Conservation (phyloP, 164 flowering plant genomes). For the Taxillus chinensis region DNA sequence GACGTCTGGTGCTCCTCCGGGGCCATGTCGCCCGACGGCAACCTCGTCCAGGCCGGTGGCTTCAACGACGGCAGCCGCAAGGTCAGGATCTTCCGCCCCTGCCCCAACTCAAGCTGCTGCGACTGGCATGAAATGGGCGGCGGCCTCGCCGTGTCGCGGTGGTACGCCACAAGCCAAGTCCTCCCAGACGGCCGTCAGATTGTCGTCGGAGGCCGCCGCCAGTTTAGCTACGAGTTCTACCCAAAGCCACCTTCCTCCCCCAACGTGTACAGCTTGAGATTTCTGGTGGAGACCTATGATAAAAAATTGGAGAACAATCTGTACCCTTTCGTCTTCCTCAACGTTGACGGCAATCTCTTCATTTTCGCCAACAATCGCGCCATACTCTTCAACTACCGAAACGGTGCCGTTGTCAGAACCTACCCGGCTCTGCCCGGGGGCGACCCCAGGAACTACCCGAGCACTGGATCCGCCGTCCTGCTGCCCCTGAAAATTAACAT, state of each 20-base stretch:
- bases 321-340: slow-evolving; percentile 50
- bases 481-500: slow-evolving; percentile 35
- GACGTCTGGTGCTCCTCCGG: slow-evolving; percentile 86
- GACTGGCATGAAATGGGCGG: background rate
- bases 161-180: background rate
- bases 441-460: slow-evolving; percentile 52
- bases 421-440: slow-evolving; percentile 52
- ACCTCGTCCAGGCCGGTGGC: slow-evolving; percentile 69
- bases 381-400: slow-evolving; percentile 32
- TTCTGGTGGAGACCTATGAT: slow-evolving; percentile 44
- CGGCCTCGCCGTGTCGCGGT: background rate
- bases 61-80: slow-evolving; percentile 42
- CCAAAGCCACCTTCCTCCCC: slow-evolving; percentile 29
- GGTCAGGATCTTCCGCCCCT: slow-evolving; percentile 39
- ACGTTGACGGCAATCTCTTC: slow-evolving; percentile 46
- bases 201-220: background rate
- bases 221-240: slow-evolving; percentile 43
- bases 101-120: slow-evolving; percentile 13
- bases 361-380: slow-evolving; percentile 57
- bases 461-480: slow-evolving; percentile 55
- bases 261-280: slow-evolving; percentile 21
- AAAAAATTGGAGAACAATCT: slow-evolving; percentile 37
- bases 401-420: slow-evolving; percentile 20
- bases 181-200: background rate
- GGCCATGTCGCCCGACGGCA: slow-evolving; percentile 37